phyloP scores from a whole-genome alignment of 2,329 filamentous ascomycete species.

The Dissoconium aciculare region DNA sequence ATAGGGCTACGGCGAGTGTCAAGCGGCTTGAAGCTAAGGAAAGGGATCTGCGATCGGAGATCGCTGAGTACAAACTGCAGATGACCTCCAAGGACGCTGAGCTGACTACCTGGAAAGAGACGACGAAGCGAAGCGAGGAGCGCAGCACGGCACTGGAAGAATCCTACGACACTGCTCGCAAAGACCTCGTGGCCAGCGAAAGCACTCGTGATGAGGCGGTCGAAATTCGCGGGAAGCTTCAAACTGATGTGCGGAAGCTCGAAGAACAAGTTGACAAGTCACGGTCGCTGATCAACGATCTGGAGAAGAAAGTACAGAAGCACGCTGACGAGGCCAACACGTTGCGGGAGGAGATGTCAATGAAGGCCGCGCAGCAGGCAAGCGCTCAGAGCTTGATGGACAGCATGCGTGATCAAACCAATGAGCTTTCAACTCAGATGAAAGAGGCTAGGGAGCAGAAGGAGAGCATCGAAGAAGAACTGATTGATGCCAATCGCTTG shows the following conservation, averaged over 20 bases:
- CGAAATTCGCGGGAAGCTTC: slow-evolving; percentile 55
- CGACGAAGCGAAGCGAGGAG: slow-evolving; percentile 58
- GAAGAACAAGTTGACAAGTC: slow-evolving; percentile 53
- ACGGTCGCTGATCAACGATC: slow-evolving; percentile 47
- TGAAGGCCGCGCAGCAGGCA: slow-evolving; percentile 72
- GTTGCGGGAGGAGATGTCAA: slow-evolving; percentile 63
- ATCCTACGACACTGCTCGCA: slow-evolving; percentile 54
- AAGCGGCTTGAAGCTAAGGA: slow-evolving; percentile 67
- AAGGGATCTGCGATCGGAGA: slow-evolving; percentile 63
- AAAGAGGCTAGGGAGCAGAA: slow-evolving; percentile 73
- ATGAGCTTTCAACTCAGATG: slow-evolving; percentile 78
- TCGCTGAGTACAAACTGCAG: slow-evolving; percentile 53
- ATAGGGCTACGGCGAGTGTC: slow-evolving; percentile 47
- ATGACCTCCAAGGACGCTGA: slow-evolving; percentile 62
- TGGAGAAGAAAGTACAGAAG: slow-evolving; percentile 60
- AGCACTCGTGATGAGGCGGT: slow-evolving; percentile 64
- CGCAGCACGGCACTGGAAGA: slow-evolving; percentile 64
- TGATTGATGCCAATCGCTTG: slow-evolving; percentile 73
- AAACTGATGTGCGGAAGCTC: slow-evolving; percentile 53
- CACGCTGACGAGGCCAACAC: slow-evolving; percentile 52
- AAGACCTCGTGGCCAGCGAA: slow-evolving; percentile 64
- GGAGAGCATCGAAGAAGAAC: slow-evolving; percentile 81
- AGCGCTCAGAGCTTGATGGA: slow-evolving; percentile 74
- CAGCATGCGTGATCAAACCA: slow-evolving; percentile 84
- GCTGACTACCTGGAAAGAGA: slow-evolving; percentile 62